Evolutionary conservation across 495 filamentous ascomycete genomes (phyloP), one percentile per base, ranked within the genome.

Genomic region (Aspergillus diversus): DNA sequence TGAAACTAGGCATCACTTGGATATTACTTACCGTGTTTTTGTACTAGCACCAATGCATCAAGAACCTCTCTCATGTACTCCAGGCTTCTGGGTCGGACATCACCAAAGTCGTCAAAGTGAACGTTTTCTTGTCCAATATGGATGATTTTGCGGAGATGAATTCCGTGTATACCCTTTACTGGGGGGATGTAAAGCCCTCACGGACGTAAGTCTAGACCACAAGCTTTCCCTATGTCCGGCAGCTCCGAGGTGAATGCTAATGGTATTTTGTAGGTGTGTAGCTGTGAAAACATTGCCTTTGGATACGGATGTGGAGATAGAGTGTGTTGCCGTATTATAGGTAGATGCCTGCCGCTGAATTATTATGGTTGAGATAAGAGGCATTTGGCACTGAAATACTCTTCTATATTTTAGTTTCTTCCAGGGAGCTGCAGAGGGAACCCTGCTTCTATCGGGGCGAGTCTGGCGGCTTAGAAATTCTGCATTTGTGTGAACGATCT

Each of bases 241-340:
- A 8, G 37, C 13, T 13, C 39, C n/a, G 7, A 12, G 3, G 12
- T 43, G 4, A 4, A 6, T 5, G 39, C 39, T 43, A 43, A 43
- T 43, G n/a, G 4, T 15, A 4, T 0, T 43, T 43, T 0, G 8
- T 58, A 77, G 70, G 27, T 90, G 88, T 65, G 87, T 91, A 46
- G 87, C 87, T 5, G 88, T 90, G 21, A 81, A 86, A 67, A 84
- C 85, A 47, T 74, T 90, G 57, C 87, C 88, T 1, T 72, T 88
- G 21, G 80, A 82, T 16, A 87, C 86, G 5, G 87, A 90, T 76
- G 86, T 91, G 16, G 88, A 90, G 77, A 89, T 92, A 68, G 87
- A 90, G 71, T 89, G 85, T 65, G 85, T 82, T 52, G 87, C 88
- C 7, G 2, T 43, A 6, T 15, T 43, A 43, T 11, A 6, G 39